These are phyloP conservation scores for Fusarium mexicanum DNA, from an alignment of 2,329 filamentous ascomycete species.

Conservation along the genomic window DNA sequence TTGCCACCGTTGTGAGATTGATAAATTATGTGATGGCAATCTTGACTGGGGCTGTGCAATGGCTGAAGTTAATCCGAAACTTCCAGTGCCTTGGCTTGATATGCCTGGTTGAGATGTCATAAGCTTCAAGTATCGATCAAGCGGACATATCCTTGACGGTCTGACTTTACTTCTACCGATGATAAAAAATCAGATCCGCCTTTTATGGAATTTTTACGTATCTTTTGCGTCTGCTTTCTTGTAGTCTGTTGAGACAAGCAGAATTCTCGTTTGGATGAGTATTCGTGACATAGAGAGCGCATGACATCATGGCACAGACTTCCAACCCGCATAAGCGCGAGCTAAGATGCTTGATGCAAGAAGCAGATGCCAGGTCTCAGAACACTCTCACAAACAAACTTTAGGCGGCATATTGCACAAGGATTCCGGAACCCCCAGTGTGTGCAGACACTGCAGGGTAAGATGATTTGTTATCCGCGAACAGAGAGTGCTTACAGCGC, in stretches of 20 bases:
- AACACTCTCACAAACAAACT: background rate
- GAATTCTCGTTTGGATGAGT: fast-evolving
- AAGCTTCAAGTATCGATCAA: background rate
- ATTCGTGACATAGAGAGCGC: background rate
- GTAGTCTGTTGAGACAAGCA: fast-evolving
- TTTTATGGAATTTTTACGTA: fast-evolving
- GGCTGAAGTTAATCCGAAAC: background rate
- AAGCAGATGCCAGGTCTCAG: fast-evolving
- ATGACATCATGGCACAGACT: background rate
- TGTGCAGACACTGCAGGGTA: too few relatives aligned
- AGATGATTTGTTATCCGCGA: too few relatives aligned
- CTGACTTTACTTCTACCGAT: too few relatives aligned
- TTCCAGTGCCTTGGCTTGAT: fast-evolving
- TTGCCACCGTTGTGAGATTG: background rate
- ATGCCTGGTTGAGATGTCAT: fast-evolving
- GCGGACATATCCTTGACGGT: fast-evolving
- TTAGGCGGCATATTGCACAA: too few relatives aligned
- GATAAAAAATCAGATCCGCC: too few relatives aligned
- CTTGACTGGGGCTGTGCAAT: too few relatives aligned
- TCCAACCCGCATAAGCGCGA: background rate
- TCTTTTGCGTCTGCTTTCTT: fast-evolving
- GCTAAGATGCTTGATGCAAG: fast-evolving
- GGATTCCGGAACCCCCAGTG: too few relatives aligned
- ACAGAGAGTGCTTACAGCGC: too few relatives aligned
- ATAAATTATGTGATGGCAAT: too few relatives aligned